phyloP scores from a whole-genome alignment of 768 basidiomycete species.

The Neoboletus subvelutipes region DNA sequence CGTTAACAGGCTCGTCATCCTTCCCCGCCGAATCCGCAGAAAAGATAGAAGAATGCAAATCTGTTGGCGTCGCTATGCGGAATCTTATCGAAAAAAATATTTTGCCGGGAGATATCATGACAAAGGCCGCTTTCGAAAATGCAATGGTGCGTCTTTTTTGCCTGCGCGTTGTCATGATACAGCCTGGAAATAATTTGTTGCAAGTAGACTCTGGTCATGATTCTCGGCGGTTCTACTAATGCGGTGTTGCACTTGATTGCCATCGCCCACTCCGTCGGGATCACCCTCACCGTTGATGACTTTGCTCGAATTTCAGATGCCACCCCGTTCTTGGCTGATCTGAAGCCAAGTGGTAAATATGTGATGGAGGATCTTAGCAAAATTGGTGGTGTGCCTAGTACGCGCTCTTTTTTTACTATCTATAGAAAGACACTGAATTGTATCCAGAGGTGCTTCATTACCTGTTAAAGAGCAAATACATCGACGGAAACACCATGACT shows the following conservation, averaged over 20 bases:
- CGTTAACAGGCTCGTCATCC: constrained; percentile 93
- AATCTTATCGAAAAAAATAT: constrained; percentile 90
- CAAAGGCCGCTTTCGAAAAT: constrained; percentile 93
- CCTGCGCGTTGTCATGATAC: constrained; percentile 7
- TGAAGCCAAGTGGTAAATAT: constrained; percentile 97
- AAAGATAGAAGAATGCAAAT: constrained; percentile 81
- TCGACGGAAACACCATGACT: constrained; percentile 89
- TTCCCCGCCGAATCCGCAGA: constrained; percentile 92
- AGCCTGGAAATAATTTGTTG: constrained; percentile 4
- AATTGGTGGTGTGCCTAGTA: constrained; percentile 95
- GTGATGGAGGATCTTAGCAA: constrained; percentile 98
- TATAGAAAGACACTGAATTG: background rate
- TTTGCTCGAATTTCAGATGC: constrained; percentile 93
- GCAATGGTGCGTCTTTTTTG: constrained; percentile 67
- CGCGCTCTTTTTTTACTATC: constrained; percentile 28
- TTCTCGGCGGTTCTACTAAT: constrained; percentile 96
- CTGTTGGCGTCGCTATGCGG: constrained; percentile 79
- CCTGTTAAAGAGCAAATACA: constrained; percentile 80
- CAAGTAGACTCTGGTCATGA: constrained; percentile 86
- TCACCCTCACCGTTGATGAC: constrained; percentile 86
- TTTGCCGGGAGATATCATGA: constrained; percentile 95
- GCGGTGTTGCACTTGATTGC: constrained; percentile 97
- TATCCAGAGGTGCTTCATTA: constrained; percentile 76
- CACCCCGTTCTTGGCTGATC: constrained; percentile 90
- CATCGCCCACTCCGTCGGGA: constrained; percentile 92